Percentiles rank a stretch among this genome's conserved stretches.
Evolutionary conservation across 805 yeast genomes (phyloP).

Genomic region (Candida qinlingensis): DNA sequence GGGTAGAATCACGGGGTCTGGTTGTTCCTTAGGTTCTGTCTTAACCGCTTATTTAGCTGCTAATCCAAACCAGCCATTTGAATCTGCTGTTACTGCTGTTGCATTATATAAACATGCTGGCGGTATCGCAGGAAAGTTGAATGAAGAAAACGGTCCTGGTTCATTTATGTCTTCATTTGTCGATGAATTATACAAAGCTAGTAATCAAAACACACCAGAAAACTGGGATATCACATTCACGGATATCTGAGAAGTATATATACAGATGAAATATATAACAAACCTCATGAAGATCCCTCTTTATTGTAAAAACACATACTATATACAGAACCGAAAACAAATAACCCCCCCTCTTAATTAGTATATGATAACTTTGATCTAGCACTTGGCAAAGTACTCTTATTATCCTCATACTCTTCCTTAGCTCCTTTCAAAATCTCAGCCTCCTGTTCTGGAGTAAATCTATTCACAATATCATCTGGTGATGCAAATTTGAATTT

Average conservation of each 20-base stretch:
- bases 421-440: constrained; percentile 46
- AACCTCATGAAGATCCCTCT: no score
- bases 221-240: constrained; percentile 7
- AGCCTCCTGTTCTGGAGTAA: constrained; percentile 60
- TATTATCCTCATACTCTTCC: constrained; percentile 37
- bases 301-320: not conserved
- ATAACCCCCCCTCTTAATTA: constrained; percentile 25
- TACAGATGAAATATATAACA: no score
- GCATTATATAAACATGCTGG: constrained; percentile 16
- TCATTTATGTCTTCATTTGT: constrained; percentile 11
- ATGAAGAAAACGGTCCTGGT: constrained; percentile 12
- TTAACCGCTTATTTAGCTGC: constrained; percentile 42
- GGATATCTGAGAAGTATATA: not conserved
- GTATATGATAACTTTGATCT: constrained; percentile 45
- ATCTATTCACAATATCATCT: constrained; percentile 65
- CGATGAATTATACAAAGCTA: constrained; percentile 8
- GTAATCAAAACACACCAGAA: constrained; percentile 4
- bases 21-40: constrained; percentile 75
- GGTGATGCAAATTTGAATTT: constrained; percentile 82
- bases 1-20: constrained; percentile 74
- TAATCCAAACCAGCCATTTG: constrained; percentile 7
- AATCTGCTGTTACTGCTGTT: constrained; percentile 14
- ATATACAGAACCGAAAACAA: constrained; percentile 3
- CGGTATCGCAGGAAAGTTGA: constrained; percentile 9
- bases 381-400: constrained; percentile 53